A percentile compares a stretch with the other conserved stretches of the same genome.
Evolutionary conservation across 345 rosid genomes (phyloP).

Genomic region (Rhodomyrtus tomentosa): DNA sequence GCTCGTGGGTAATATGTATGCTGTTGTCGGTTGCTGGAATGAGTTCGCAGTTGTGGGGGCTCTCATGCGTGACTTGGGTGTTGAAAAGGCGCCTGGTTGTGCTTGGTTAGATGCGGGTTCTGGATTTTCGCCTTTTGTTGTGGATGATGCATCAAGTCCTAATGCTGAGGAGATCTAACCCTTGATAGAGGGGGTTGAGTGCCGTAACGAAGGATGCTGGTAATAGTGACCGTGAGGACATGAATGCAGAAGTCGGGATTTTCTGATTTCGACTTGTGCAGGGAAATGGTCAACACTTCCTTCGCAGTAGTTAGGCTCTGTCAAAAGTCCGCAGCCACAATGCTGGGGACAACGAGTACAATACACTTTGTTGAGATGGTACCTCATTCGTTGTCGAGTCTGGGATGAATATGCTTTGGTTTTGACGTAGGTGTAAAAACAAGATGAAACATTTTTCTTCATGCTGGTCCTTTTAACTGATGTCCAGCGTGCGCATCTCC

Average conservation of each 20-base stretch:
- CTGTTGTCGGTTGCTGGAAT: conserved; percentile 55
- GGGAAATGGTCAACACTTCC: neutral
- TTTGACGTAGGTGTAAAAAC: neutral
- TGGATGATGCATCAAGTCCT: conserved; percentile 42
- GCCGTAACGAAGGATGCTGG: conserved; percentile 45
- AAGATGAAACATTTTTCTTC: neutral
- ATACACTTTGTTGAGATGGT: neutral
- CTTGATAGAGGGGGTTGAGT: conserved; percentile 31
- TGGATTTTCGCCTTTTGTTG: conserved; percentile 44
- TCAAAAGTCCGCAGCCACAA: neutral
- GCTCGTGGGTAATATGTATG: conserved; percentile 65
- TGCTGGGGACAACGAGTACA: neutral
- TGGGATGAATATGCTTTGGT: neutral
- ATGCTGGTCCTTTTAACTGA: neutral
- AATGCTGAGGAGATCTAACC: conserved; percentile 24
- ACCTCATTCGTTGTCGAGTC: neutral
- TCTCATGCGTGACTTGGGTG: conserved; percentile 55
- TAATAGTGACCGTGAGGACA: conserved; percentile 6
- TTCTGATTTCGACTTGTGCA: neutral
- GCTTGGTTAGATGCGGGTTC: conserved; percentile 53
- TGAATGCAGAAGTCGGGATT: neutral
- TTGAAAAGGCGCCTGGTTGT: conserved; percentile 65
- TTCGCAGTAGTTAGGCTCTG: neutral
- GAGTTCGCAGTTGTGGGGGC: conserved; percentile 60
- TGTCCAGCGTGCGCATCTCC: neutral